These are phyloP conservation scores for Ceratocystis huliohia DNA, from an alignment of 2,329 filamentous ascomycete species.

Conservation along the genomic window DNA sequence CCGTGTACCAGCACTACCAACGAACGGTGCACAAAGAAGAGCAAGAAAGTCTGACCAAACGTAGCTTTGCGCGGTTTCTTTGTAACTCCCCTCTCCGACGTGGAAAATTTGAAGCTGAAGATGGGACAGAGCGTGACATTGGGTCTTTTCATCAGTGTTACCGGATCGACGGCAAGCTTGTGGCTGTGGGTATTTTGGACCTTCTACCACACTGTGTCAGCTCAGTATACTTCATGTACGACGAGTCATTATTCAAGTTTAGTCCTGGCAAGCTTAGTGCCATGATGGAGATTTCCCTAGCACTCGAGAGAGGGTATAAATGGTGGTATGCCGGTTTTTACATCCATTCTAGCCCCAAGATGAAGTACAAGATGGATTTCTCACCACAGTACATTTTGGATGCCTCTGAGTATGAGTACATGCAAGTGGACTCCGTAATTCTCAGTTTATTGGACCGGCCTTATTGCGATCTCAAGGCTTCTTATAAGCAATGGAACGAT, in stretches of 20 bases:
- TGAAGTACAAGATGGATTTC: slow-evolving; percentile 76
- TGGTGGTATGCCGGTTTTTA: slow-evolving; percentile 77
- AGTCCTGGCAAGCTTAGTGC: slow-evolving; percentile 65
- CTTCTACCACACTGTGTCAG: slow-evolving; percentile 65
- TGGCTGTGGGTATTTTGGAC: slow-evolving; percentile 66
- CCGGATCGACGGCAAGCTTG: slow-evolving; percentile 59
- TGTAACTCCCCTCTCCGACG: slow-evolving; percentile 55
- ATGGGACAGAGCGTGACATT: slow-evolving; percentile 43
- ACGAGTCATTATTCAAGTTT: slow-evolving; percentile 57
- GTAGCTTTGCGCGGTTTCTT: slow-evolving; percentile 58
- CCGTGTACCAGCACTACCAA: slow-evolving; percentile 64
- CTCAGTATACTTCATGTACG: slow-evolving; percentile 73
- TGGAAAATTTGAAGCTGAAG: slow-evolving; percentile 31
- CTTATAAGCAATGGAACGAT: neutral
- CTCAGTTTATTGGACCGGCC: slow-evolving; percentile 4
- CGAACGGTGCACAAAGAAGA: slow-evolving; percentile 57
- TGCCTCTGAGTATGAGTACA: slow-evolving; percentile 51
- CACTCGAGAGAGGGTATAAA: slow-evolving; percentile 53
- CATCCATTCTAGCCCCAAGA: slow-evolving; percentile 69
- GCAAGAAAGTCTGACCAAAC: slow-evolving; percentile 26
- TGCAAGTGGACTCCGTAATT: slow-evolving; percentile 37
- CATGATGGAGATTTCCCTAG: slow-evolving; percentile 57
- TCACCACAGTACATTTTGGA: slow-evolving; percentile 62
- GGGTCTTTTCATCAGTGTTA: slow-evolving; percentile 78
- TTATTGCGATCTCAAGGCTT: neutral